Evolutionary conservation across 345 rosid genomes (phyloP), one percentile per base, ranked within the genome.

Genomic region (Citrus sinensis): DNA sequence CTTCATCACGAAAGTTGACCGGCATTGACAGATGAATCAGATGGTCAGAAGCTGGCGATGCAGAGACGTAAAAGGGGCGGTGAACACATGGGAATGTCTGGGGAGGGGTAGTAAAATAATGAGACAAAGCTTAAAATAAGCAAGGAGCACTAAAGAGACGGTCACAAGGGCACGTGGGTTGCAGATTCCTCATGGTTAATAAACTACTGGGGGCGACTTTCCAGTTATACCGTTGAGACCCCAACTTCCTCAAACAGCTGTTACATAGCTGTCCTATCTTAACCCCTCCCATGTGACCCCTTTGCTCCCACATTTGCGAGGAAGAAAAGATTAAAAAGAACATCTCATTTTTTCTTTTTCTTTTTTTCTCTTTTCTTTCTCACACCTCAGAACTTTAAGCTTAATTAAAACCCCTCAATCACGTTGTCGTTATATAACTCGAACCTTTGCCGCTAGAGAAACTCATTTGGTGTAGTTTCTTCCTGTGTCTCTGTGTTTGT

Each of bases 141-240:
- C 46, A 20, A 46, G 13, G 34, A 25, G 68, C 76, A 80, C 79
- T 58, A 65, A 76, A 82, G 79, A 54, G 81, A 40, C 37, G 86
- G 86, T 79, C 84, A 80, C 84, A 76, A 65, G 74, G 86, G 89
- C 93, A 90, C 90, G 90, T 90, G 92, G 91, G 88, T 82, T 42
- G 77, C 83, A 80, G 83, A 86, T 82, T 86, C 85, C 86, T 74
- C 25, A 74, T 62, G 46, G 67, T 80, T 79, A 82, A 74, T 83
- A 83, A 85, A 87, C 82, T 40, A 83, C 76, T 80, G 74, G 79
- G 90, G 79, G 90, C 91, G 92, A 87, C 90, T 88, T 91, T 87
- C 90, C 89, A 88, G 94, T 91, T 85, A 87, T 84, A 90, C 93
- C 93, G 89, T 91, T 89, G 91, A 90, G 88, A 78, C 84, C 84